These are phyloP conservation scores for Avena insularis DNA, from an alignment of 176 grass and related monocot genomes.

Conservation along the genomic window DNA sequence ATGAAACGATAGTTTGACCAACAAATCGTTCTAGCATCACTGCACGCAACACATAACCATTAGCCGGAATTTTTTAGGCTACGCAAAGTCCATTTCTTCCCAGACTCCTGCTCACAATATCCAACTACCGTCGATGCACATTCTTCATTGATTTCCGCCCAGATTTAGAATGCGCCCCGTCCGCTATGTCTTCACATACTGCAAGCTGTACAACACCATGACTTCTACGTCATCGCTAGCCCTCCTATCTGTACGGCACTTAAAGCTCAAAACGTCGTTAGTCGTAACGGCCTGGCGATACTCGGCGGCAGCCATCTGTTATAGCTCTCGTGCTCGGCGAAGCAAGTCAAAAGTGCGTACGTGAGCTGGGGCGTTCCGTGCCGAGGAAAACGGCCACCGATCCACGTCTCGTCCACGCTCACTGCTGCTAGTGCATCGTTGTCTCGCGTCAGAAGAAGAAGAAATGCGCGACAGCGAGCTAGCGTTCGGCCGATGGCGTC, in stretches of 20 bases:
- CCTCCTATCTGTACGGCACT: background rate
- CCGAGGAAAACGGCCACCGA: background rate
- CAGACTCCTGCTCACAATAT: too few relatives aligned
- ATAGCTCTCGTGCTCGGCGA: background rate
- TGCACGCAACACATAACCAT: too few relatives aligned
- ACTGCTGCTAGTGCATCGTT: background rate
- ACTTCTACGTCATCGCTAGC: background rate
- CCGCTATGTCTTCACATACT: background rate
- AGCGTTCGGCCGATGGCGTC: background rate
- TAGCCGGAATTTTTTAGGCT: too few relatives aligned
- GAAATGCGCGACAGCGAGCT: background rate
- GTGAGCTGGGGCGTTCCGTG: constrained; percentile 3
- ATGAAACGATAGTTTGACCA: too few relatives aligned
- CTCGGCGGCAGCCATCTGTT: background rate
- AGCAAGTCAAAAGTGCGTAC: constrained; percentile 23
- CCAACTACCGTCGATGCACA: background rate
- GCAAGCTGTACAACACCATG: background rate
- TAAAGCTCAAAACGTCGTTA: background rate
- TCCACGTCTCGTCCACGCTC: background rate
- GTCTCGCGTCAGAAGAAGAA: background rate
- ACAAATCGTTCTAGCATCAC: too few relatives aligned
- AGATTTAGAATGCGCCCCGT: too few relatives aligned
- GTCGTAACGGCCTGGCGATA: background rate
- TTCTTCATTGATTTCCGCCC: background rate
- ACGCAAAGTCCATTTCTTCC: too few relatives aligned